phyloP scores from a whole-genome alignment of 1,284 basidiomycete species.

The Cryptococcus jaspeensis region DNA sequence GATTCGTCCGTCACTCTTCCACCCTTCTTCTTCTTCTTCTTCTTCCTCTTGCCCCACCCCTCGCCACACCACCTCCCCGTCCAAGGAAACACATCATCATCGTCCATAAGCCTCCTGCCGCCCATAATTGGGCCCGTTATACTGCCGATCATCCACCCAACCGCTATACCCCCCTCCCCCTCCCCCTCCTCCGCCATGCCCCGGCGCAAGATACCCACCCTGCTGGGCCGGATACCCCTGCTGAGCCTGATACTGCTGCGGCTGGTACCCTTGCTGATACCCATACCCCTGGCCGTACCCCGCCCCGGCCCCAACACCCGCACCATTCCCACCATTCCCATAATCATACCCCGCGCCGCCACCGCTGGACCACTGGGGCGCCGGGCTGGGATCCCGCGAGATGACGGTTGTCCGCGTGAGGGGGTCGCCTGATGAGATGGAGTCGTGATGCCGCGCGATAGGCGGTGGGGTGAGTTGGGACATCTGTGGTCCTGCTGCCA shows the following conservation, averaged over 20 bases:
- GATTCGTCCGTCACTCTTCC: too few relatives aligned
- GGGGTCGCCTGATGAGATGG: slow-evolving; percentile 16
- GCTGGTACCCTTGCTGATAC: slow-evolving; percentile 4
- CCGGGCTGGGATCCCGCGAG: slow-evolving; percentile 12
- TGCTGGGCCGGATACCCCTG: slow-evolving; percentile 1
- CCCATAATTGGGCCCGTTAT: slow-evolving; percentile 45
- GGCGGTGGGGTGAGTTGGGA: slow-evolving; percentile 21
- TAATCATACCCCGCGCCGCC: not conserved
- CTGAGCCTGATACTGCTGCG: not conserved
- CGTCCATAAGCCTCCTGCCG: slow-evolving; percentile 24
- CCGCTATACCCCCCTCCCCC: slow-evolving; percentile 8
- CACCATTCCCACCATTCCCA: not conserved
- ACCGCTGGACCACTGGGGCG: not conserved
- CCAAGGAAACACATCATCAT: slow-evolving; percentile 5
- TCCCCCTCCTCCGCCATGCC: slow-evolving; percentile 3
- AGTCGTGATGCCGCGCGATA: slow-evolving; percentile 12
- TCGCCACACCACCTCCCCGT: too few relatives aligned
- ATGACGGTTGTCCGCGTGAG: slow-evolving; percentile 15
- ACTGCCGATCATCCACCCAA: slow-evolving; percentile 41
- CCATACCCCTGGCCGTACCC: slow-evolving; percentile 5
- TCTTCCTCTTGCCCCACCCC: not conserved
- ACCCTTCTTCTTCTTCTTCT: not conserved
- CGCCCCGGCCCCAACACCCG: slow-evolving; percentile 1
- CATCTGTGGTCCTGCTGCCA: slow-evolving; percentile 8
- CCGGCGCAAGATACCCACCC: not conserved